A percentile compares a stretch with the other conserved stretches of the same genome.
Evolutionary conservation across 768 basidiomycete genomes (phyloP).

Genomic region (Mycena rosella): DNA sequence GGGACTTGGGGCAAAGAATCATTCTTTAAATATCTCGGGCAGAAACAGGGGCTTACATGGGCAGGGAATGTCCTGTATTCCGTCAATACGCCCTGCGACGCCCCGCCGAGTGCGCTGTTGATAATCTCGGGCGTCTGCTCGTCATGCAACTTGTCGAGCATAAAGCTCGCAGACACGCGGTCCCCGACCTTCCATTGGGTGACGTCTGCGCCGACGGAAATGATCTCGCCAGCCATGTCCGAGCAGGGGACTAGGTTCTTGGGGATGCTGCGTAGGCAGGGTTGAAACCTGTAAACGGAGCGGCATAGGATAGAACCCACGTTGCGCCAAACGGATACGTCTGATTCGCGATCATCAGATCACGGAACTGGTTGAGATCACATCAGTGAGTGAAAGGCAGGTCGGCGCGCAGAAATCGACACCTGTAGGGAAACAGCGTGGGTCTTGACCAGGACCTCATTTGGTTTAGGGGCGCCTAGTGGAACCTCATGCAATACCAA

Average conservation of each 20-base stretch:
- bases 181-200: constrained; percentile 66
- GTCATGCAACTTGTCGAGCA: constrained; percentile 61
- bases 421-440: neutral
- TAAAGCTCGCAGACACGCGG: constrained; percentile 68
- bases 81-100: constrained; percentile 63
- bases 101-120: constrained; percentile 58
- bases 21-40: neutral
- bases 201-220: constrained; percentile 58
- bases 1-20: constrained; percentile 46
- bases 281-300: too few species aligned
- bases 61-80: constrained; percentile 67
- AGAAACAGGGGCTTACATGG: constrained; percentile 43
- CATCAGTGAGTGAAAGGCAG: too few species aligned
- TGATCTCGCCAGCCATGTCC: constrained; percentile 70
- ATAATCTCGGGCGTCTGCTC: constrained; percentile 48
- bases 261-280: constrained; percentile 8
- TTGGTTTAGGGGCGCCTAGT: neutral
- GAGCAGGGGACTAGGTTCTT: constrained; percentile 54
- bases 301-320: too few species aligned
- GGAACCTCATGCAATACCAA: neutral
- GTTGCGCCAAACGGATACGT: constrained; percentile 46
- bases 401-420: too few species aligned
- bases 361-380: neutral
- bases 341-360: constrained; percentile 34
- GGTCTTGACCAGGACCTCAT: neutral